These are phyloP conservation scores for Hyaloscypha bicolor DNA, from an alignment of 495 filamentous ascomycete genomes.

Conservation along the genomic window DNA sequence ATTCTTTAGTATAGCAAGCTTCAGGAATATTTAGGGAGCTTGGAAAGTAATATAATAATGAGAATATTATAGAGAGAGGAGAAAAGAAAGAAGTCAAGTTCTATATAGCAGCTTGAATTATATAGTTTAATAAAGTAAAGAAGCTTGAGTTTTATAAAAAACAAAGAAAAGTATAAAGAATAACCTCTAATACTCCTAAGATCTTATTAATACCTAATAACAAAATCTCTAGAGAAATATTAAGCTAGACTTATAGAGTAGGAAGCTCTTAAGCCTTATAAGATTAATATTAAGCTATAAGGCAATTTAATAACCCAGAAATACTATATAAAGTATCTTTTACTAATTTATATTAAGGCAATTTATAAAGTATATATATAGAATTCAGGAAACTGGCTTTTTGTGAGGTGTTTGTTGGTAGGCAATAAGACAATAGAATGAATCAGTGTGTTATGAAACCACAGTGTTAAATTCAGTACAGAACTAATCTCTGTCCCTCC, in stretches of 20 bases:
- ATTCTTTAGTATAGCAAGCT: no score
- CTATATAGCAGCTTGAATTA: no score
- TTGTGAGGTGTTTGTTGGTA: no score
- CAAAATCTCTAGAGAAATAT: not conserved
- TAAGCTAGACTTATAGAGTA: not conserved
- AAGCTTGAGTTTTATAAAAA: not conserved
- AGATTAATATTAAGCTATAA: not conserved
- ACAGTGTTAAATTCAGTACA: no score
- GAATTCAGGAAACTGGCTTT: not conserved
- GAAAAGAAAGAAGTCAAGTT: no score
- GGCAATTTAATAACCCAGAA: not conserved
- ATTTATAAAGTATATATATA: not conserved
- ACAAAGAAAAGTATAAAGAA: not conserved
- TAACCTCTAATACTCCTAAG: not conserved
- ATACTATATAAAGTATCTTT: not conserved
- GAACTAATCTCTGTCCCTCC: no score
- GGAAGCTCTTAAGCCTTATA: not conserved
- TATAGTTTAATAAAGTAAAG: no score
- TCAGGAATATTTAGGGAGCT: no score
- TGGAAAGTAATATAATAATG: no score
- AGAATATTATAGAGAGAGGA: no score
- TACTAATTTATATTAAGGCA: not conserved
- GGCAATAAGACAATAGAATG: no score
- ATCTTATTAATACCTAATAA: not conserved
- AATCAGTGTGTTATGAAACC: no score